Evolutionary conservation across 352 stramenopile genomes (phyloP).

Genomic region (Phytophthora citricola): DNA sequence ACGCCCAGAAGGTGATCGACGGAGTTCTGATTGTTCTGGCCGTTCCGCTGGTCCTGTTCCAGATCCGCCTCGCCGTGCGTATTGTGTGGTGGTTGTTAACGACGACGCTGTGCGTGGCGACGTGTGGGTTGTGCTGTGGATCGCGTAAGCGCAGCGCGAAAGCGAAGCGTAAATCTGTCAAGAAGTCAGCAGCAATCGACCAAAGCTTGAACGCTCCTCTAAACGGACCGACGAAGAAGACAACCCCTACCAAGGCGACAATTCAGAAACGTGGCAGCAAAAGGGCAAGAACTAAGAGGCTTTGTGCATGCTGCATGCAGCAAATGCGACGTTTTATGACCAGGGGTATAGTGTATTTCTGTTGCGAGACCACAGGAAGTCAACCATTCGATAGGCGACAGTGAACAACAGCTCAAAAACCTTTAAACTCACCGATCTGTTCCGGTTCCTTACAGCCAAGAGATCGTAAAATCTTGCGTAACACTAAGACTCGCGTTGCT

Average conservation of each 20-base stretch:
- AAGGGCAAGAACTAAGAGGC: conserved; percentile 41
- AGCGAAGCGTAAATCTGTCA: conserved; percentile 52
- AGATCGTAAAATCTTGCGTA: no score
- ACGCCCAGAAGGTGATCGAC: conserved; percentile 79
- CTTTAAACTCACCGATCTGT: no score
- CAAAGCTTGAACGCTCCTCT: conserved; percentile 27
- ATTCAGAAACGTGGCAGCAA: conserved; percentile 37
- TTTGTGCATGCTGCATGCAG: conserved; percentile 6
- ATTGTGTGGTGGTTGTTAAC: conserved; percentile 65
- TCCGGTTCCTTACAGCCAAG: no score
- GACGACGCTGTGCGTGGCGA: conserved; percentile 57
- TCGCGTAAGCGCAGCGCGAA: conserved; percentile 51
- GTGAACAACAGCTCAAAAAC: no score
- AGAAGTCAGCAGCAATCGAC: conserved; percentile 35
- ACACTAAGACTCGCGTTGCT: no score
- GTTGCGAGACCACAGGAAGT: conserved; percentile 12
- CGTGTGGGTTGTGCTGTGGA: conserved; percentile 67
- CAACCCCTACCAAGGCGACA: conserved; percentile 22
- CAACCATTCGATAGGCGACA: background rate
- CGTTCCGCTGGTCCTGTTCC: conserved; percentile 55
- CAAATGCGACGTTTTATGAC: conserved; percentile 2
- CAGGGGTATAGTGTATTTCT: conserved; percentile 22
- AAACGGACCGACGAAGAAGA: conserved; percentile 32
- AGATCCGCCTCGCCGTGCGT: conserved; percentile 57
- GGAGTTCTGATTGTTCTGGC: conserved; percentile 54